These are phyloP conservation scores for Cryptococcus neoformans DNA, from an alignment of 1,284 basidiomycete genomes.

Conservation along the genomic window DNA sequence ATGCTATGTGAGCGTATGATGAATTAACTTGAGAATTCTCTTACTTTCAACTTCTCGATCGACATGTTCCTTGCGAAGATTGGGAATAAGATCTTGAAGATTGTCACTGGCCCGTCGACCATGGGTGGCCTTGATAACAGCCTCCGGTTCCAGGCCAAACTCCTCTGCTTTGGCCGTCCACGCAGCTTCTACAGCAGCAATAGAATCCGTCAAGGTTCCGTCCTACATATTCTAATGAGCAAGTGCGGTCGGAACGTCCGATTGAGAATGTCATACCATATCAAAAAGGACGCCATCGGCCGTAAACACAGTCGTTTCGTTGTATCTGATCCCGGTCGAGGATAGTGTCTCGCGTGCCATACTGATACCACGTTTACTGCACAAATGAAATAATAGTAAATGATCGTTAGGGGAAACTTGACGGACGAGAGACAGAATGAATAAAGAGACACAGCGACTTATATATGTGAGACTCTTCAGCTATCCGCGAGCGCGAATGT, in stretches of 20 bases:
- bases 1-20: neutral
- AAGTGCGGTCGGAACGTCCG: neutral
- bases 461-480: no score
- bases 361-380: no score
- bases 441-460: no score
- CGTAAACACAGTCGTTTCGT: constrained; percentile 43
- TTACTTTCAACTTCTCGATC: constrained; percentile 60
- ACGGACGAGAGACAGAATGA: constrained; percentile 40
- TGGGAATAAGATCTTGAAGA: constrained; percentile 59
- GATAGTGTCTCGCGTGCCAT: no score
- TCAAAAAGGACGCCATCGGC: constrained; percentile 68
- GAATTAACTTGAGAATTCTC: neutral
- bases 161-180: constrained; percentile 71
- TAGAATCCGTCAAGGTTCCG: constrained; percentile 70
- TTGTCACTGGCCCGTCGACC: constrained; percentile 70
- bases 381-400: constrained; percentile 54
- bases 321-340: neutral
- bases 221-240: constrained; percentile 52
- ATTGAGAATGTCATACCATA: constrained; percentile 56
- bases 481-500: no score
- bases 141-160: constrained; percentile 61
- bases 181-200: constrained; percentile 71
- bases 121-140: constrained; percentile 69
- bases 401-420: constrained; percentile 54
- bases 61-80: constrained; percentile 61